phyloP scores from a whole-genome alignment of 176 grass and related monocot species.

The Puccinellia tenuiflora region DNA sequence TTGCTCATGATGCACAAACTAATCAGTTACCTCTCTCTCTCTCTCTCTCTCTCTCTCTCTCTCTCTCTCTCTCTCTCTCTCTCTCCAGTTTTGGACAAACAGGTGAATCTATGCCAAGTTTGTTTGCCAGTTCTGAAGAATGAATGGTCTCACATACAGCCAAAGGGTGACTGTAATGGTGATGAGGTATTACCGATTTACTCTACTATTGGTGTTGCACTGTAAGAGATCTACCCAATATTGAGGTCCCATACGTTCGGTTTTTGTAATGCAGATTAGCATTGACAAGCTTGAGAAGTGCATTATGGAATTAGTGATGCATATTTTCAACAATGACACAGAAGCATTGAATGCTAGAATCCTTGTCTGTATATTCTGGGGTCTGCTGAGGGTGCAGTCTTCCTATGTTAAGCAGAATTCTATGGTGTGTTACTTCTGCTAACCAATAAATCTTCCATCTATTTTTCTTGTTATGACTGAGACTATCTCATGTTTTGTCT shows the following conservation, averaged over 20 bases:
- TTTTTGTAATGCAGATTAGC: slow-evolving; percentile 41
- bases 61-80: background rate
- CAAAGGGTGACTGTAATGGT: slow-evolving; percentile 23
- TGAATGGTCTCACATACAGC: slow-evolving; percentile 52
- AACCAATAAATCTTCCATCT: slow-evolving; percentile 11
- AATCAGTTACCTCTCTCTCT: too few species aligned
- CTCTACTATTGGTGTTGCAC: slow-evolving; percentile 18
- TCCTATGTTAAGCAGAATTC: slow-evolving; percentile 37
- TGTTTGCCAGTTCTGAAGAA: slow-evolving; percentile 68
- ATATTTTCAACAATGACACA: slow-evolving; percentile 52
- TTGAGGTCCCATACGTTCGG: background rate
- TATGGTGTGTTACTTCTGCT: slow-evolving; percentile 46
- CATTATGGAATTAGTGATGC: slow-evolving; percentile 52
- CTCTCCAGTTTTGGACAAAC: slow-evolving; percentile 44
- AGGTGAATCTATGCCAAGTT: slow-evolving; percentile 49
- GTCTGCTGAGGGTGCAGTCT: slow-evolving; percentile 48
- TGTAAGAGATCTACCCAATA: background rate
- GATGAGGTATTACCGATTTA: slow-evolving; percentile 51
- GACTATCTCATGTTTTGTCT: slow-evolving; percentile 20
- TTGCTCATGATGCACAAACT: too few species aligned
- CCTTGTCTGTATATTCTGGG: slow-evolving; percentile 83
- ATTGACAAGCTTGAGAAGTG: slow-evolving; percentile 53
- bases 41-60: too few species aligned
- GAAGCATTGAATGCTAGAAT: slow-evolving; percentile 63
- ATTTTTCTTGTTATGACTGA: slow-evolving; percentile 7